Evolutionary conservation across 2,329 filamentous ascomycete genomes (phyloP).

Genomic region (Exophiala bonariae): DNA sequence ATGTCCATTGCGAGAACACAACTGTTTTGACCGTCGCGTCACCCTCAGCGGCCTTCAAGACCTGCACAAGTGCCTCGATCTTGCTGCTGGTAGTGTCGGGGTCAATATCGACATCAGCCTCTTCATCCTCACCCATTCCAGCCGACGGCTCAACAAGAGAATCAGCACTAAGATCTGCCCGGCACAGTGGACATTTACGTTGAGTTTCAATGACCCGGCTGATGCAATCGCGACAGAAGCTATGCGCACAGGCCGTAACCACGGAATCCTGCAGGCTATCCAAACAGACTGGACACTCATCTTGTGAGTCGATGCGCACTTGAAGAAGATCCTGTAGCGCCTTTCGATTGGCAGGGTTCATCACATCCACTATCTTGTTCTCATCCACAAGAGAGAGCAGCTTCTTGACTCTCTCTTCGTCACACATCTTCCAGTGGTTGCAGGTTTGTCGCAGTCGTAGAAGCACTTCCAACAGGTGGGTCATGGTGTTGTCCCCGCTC

Average conservation of each 20-base stretch:
- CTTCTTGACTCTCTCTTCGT: constrained; percentile 68
- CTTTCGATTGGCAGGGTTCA: constrained; percentile 64
- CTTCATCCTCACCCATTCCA: constrained; percentile 52
- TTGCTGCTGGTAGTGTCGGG: constrained; percentile 73
- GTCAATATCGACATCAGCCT: constrained; percentile 56
- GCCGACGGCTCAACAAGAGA: constrained; percentile 67
- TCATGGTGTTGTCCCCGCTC: constrained; percentile 60
- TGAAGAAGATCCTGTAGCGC: constrained; percentile 75
- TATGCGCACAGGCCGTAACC: constrained; percentile 82
- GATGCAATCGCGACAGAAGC: constrained; percentile 75
- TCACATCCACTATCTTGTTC: constrained; percentile 68
- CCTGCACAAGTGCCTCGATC: constrained; percentile 74
- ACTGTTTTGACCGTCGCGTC: constrained; percentile 70
- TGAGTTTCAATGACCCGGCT: constrained; percentile 71
- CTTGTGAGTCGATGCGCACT: constrained; percentile 74
- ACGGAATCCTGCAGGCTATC: constrained; percentile 70
- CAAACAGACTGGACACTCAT: constrained; percentile 81
- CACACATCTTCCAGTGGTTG: constrained; percentile 82
- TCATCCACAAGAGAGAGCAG: constrained; percentile 69
- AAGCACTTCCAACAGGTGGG: constrained; percentile 75
- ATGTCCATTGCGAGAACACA: constrained; percentile 80
- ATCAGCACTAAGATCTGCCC: constrained; percentile 61
- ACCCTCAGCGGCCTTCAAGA: constrained; percentile 70
- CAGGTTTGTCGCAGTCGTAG: constrained; percentile 82
- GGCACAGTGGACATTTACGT: constrained; percentile 82